These are phyloP conservation scores for Babesia ovis DNA, from an alignment of 169 alveolate genomes.

Conservation along the genomic window DNA sequence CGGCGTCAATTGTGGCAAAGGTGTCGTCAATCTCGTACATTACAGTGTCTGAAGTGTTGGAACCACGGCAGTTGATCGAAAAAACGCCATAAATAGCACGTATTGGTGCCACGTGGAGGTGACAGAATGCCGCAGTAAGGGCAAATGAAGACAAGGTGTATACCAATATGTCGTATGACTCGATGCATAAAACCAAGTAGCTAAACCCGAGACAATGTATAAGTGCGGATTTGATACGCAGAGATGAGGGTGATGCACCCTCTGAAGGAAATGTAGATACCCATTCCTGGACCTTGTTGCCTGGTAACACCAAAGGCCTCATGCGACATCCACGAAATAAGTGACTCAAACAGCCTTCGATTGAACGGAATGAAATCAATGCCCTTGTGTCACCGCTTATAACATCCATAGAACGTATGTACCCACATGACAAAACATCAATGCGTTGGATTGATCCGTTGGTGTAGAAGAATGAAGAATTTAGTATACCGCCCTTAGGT, in stretches of 20 bases:
- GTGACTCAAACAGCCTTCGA: neutral
- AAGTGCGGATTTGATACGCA: neutral
- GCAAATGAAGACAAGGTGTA: slow-evolving; percentile 40
- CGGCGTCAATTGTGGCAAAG: slow-evolving; percentile 37
- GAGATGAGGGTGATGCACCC: neutral
- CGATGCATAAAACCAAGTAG: slow-evolving; percentile 31
- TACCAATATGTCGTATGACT: slow-evolving; percentile 5
- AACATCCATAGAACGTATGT: neutral
- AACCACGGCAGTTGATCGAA: slow-evolving; percentile 18
- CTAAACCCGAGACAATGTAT: slow-evolving; percentile 36
- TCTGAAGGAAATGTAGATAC: neutral
- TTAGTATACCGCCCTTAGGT: neutral
- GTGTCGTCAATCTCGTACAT: slow-evolving; percentile 35
- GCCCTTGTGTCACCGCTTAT: neutral
- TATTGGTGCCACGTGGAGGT: slow-evolving; percentile 30
- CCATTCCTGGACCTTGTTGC: slow-evolving; percentile 23
- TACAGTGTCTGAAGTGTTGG: slow-evolving; percentile 19
- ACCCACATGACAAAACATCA: neutral
- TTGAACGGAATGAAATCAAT: neutral
- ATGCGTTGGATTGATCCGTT: neutral
- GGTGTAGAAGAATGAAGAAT: slow-evolving; percentile 1
- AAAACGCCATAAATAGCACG: slow-evolving; percentile 29
- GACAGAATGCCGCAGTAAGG: slow-evolving; percentile 1
- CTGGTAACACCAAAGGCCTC: slow-evolving; percentile 24
- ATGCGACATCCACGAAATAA: neutral